Evolutionary conservation across 2,329 filamentous ascomycete genomes (phyloP).

Genomic region (Hysterium pulicare): DNA sequence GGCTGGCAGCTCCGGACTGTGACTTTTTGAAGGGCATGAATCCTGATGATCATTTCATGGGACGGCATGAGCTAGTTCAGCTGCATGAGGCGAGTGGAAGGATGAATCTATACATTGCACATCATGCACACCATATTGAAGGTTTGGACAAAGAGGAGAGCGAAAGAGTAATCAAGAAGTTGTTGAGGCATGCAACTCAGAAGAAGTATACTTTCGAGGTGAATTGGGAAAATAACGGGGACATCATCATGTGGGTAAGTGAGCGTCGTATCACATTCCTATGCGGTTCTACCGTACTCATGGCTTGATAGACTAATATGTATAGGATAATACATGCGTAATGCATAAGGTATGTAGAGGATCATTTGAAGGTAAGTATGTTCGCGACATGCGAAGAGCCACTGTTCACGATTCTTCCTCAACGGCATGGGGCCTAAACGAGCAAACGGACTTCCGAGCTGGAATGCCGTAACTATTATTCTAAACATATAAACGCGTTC

Average conservation of each 20-base stretch:
- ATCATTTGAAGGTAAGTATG: conserved; percentile 45
- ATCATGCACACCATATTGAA: conserved; percentile 53
- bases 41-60: conserved; percentile 31
- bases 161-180: conserved; percentile 27
- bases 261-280: too few species aligned
- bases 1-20: conserved; percentile 47
- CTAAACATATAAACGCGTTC: too few species aligned
- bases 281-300: too few species aligned
- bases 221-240: conserved; percentile 47
- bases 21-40: conserved; percentile 46
- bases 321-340: conserved; percentile 50
- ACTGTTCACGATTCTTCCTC: conserved; percentile 50
- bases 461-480: too few species aligned
- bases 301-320: too few species aligned
- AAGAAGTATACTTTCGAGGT: conserved; percentile 45
- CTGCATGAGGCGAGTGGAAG: conserved; percentile 48
- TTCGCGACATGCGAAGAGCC: conserved; percentile 52
- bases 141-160: conserved; percentile 30
- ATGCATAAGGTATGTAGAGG: conserved; percentile 52
- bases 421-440: conserved; percentile 42
- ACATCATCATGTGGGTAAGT: conserved; percentile 57
- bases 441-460: not conserved
- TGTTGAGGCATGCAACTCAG: conserved; percentile 47
- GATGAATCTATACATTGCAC: conserved; percentile 51
- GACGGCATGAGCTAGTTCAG: conserved; percentile 48